These are phyloP conservation scores for Hypoxylon lenormandii DNA, from an alignment of 495 filamentous ascomycete species.

Conservation along the genomic window DNA sequence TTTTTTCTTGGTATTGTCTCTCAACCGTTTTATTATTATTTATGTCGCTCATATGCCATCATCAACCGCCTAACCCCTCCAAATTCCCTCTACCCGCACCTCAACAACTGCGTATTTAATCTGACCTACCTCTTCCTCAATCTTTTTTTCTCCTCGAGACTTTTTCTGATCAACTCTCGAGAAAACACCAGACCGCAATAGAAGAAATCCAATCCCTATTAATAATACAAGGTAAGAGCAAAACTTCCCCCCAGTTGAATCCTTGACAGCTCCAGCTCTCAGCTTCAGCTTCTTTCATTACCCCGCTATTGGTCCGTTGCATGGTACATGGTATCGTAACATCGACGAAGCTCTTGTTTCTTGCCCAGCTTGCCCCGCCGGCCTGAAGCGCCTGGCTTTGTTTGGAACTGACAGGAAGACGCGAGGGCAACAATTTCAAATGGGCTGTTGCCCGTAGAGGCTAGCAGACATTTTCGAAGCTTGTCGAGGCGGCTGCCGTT, in stretches of 20 bases:
- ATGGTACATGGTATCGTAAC: slow-evolving; percentile 29
- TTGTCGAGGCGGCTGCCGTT: slow-evolving; percentile 3
- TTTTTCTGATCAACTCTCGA: slow-evolving; percentile 35
- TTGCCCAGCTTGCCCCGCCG: slow-evolving; percentile 36
- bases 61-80: slow-evolving; percentile 46
- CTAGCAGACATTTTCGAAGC: slow-evolving; percentile 3
- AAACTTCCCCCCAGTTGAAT: slow-evolving; percentile 6
- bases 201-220: slow-evolving; percentile 5
- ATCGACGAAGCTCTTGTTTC: slow-evolving; percentile 29
- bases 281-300: slow-evolving; percentile 36
- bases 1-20: slow-evolving; percentile 42
- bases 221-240: slow-evolving; percentile 30
- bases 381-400: slow-evolving; percentile 39
- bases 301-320: slow-evolving; percentile 35
- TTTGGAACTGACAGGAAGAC: slow-evolving; percentile 20
- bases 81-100: slow-evolving; percentile 35
- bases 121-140: slow-evolving; percentile 29
- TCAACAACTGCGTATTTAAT: slow-evolving; percentile 47
- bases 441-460: slow-evolving; percentile 1
- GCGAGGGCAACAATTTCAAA: slow-evolving; percentile 15
- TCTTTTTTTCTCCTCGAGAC: slow-evolving; percentile 14
- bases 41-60: slow-evolving; percentile 53
- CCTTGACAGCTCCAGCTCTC: slow-evolving; percentile 8
- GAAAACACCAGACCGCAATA: neutral
- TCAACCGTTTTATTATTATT: slow-evolving; percentile 46